Base-by-base conservation (phyloP, 2,329 filamentous ascomycete species). In the Periconia sp. region DNA sequence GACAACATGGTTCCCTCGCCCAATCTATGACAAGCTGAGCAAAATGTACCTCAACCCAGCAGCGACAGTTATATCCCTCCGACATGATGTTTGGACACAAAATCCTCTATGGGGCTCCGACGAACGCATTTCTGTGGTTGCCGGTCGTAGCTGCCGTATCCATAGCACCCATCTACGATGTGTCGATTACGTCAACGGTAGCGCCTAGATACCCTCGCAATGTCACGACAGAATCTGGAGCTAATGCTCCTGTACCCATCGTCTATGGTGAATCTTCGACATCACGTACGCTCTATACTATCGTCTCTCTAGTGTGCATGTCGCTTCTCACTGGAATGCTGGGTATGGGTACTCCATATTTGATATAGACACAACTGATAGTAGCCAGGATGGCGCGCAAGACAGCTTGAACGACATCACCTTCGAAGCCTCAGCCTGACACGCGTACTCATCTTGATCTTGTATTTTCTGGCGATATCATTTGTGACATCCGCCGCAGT, bases 401-500 rank as follows among this genome's bases (percentile, higher is more conserved):
- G 43, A 8, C 36, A 47, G 9, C 18, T 54, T 4, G 22, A 47
- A 17, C 36, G 34, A 3, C 39, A 38, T 17, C 31, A 35, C 0
- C 12, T 46, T 10, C 42, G 22, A 9, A 39, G 22, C 18, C 16
- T 57, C 9, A 52, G 43, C 9, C 36, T 54, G 11, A 46, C 51
- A 4, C 63, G 67, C 2, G 18, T 63, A 2, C 47, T 74, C 7
- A 59, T 73, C 19, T 52, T 67, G 13, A 18, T 61, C 4, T 61
- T 71, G 2, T 72, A 70, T 50, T 22, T 67, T 12, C 41, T 67
- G 17, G 65, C 66, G 15, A 63, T 72, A 28, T 44, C 44, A 1
- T 74, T 72, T 36, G 57, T 71, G 15, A 29, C 62, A 18, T 54
- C 66, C 1, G 56, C 65, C n/a, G 59, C 68, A 1, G 39, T 73